Base-by-base conservation (phyloP, 352 stramenopile genomes). In the Globisporangium uncinulatum region DNA sequence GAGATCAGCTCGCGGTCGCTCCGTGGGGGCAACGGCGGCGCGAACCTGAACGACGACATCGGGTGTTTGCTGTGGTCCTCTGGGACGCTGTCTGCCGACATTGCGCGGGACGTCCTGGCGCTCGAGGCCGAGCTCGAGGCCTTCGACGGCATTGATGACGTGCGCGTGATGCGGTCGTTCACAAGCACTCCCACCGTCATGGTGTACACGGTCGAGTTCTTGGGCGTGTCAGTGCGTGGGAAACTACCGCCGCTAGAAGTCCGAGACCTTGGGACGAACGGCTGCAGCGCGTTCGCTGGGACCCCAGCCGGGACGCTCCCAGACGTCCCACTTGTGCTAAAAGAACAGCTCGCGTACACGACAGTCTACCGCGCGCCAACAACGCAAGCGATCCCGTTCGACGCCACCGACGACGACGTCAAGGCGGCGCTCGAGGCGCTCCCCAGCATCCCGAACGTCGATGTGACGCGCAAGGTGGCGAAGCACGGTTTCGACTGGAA, bases 341-440 rank as follows among this genome's bases (percentile, higher is more conserved):
- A 82, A 13, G 57, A 79, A 14, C 77, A 92, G 41, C 44, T 66
- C 1, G 67, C 83, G 6, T 86, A 75, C 57, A 63, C 89, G 11
- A 94, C 90, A 4, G 73, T 98, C 50, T 98, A 98, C 61, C 79
- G 87, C 43, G 81, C 94, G 1, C 85, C 96, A 36, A 98, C 87
- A 13, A 98, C 96, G 0, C 62, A 65, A 37, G 65, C 82, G 19
- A 97, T 99, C 39, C 86, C 88, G 0, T 97, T 95, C 57, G 81
- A 97, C 55, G 94, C 94, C 6, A 84, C 69, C 15, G 82, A 94
- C 32, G 66, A 78, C 34, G 94, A 97, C 54, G 76, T 99, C 36
- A 97, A 98, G 71, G 80, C 87, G 37, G 95, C 89, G 8, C 71
- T 99, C 2, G 92, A 99, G 65, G 70, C 76, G 14, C 73, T 99